Conservation (phyloP, 78 protist species). For the Monocercomonoides exilis region DNA sequence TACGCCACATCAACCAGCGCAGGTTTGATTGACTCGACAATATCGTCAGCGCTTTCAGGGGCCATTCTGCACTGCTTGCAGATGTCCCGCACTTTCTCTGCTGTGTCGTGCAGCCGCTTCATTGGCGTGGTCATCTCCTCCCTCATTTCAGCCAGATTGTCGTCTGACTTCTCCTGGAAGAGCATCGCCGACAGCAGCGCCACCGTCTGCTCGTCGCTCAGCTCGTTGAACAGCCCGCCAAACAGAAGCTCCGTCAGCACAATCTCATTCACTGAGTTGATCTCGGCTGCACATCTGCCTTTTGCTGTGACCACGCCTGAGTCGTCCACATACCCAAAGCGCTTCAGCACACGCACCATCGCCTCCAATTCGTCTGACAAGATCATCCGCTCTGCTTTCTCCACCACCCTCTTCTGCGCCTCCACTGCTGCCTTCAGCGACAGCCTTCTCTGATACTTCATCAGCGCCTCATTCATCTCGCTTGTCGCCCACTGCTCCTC, state of each 20-base stretch:
- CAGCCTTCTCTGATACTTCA: neutral
- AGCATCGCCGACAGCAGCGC: slow-evolving; percentile 70
- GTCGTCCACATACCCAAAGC: slow-evolving; percentile 56
- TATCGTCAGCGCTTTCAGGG: slow-evolving; percentile 45
- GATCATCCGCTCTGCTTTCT: slow-evolving; percentile 55
- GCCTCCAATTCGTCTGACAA: slow-evolving; percentile 63
- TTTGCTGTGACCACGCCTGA: slow-evolving; percentile 69
- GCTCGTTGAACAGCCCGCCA: slow-evolving; percentile 73
- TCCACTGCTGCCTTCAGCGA: slow-evolving; percentile 12
- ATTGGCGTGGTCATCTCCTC: neutral
- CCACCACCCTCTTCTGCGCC: slow-evolving; percentile 35
- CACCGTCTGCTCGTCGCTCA: slow-evolving; percentile 47
- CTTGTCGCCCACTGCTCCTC: neutral
- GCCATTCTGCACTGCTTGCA: neutral
- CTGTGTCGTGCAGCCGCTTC: slow-evolving; percentile 51
- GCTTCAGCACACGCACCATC: neutral
- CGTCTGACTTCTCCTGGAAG: slow-evolving; percentile 35
- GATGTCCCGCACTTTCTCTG: neutral
- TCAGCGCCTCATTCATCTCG: neutral
- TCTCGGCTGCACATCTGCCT: slow-evolving; percentile 89
- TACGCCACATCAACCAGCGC: slow-evolving; percentile 54
- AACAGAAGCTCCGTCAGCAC: slow-evolving; percentile 79
- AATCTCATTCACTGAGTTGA: slow-evolving; percentile 82
- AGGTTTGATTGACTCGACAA: slow-evolving; percentile 29
- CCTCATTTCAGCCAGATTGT: neutral